Evolutionary conservation across 2,329 filamentous ascomycete species (phyloP).

Genomic region (Sarocladium brachiariae): DNA sequence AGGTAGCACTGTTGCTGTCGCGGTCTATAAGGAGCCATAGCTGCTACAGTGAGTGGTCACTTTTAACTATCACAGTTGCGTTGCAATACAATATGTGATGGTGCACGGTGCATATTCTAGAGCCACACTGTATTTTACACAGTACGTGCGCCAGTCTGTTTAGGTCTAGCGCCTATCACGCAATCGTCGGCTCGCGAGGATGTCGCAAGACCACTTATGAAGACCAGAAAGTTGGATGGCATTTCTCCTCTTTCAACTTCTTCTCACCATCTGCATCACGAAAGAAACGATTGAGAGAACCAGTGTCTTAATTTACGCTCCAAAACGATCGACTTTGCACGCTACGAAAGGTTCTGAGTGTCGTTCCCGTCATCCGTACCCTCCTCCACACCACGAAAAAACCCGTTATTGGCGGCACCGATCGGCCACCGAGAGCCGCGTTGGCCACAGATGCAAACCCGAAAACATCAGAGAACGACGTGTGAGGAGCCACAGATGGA

Average conservation of each 20-base stretch:
- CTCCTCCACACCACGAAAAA: not conserved
- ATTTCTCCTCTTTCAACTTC: constrained; percentile 8
- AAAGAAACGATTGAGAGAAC: not conserved
- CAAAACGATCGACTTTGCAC: not conserved
- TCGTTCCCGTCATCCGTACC: not conserved
- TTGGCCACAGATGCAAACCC: not conserved
- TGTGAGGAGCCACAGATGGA: not conserved
- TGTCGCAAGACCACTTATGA: not conserved
- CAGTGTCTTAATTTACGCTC: not conserved
- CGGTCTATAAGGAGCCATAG: too few species aligned
- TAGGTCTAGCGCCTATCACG: constrained; percentile 3
- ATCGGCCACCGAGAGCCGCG: constrained; percentile 4
- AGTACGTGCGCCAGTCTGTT: not conserved
- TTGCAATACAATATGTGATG: not conserved
- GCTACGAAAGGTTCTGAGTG: not conserved
- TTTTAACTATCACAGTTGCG: not conserved
- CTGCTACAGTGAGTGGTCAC: too few species aligned
- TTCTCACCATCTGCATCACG: constrained; percentile 1
- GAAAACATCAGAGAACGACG: not conserved
- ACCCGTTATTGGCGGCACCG: constrained; percentile 1
- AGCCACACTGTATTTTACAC: not conserved
- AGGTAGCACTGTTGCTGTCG: too few species aligned
- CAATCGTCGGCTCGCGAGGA: constrained; percentile 1
- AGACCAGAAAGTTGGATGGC: not conserved
- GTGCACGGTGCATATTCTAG: not conserved